Conservation (phyloP, 2,329 filamentous ascomycete genomes). For the Sordariomycetes sp. region DNA sequence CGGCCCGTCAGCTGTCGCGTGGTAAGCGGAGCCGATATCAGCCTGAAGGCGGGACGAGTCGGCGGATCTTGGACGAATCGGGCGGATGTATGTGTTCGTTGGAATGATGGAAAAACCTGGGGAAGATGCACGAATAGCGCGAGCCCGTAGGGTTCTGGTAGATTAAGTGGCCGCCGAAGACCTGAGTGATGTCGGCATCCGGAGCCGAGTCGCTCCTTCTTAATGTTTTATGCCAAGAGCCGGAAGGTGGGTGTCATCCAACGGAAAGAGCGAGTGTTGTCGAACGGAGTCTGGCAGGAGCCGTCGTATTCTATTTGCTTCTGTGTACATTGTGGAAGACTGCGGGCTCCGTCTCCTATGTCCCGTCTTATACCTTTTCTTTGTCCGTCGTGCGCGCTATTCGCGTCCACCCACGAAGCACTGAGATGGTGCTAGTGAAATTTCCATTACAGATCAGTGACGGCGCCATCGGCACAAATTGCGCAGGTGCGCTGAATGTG, state of each 20-base stretch:
- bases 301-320: background rate
- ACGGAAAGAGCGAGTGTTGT: background rate
- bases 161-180: background rate
- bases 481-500: too few species aligned
- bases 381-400: background rate
- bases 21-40: constrained; percentile 3
- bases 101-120: background rate
- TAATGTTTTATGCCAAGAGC: background rate
- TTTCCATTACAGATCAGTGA: too few species aligned
- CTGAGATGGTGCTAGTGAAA: too few species aligned
- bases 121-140: background rate
- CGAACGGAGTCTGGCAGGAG: background rate
- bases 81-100: background rate
- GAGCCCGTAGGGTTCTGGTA: background rate
- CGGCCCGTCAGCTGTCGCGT: background rate
- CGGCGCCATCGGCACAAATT: too few species aligned
- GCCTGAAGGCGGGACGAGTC: constrained; percentile 3
- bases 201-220: background rate
- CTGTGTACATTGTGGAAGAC: background rate
- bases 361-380: background rate
- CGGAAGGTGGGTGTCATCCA: background rate
- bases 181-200: background rate
- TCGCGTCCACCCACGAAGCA: background rate
- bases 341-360: background rate
- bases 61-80: background rate